Evolutionary conservation across 2,329 filamentous ascomycete species (phyloP), one percentile per base, ranked within the genome.

Genomic region (Fusarium sp.): DNA sequence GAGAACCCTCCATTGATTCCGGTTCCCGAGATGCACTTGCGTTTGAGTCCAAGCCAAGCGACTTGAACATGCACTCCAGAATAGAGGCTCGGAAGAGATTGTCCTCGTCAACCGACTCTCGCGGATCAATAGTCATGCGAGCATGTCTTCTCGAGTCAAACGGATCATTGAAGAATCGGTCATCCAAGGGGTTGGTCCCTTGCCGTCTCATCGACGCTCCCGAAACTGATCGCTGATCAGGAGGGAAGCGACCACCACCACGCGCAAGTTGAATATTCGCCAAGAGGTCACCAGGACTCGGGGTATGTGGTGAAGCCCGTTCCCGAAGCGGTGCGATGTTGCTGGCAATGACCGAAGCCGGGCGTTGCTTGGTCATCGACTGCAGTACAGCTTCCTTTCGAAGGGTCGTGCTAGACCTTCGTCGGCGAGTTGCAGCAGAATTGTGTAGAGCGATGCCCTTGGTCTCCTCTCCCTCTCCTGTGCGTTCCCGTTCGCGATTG

Each of bases 401-500:
- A 25, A 98, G 84, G 31, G 90, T 91, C 52, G 92, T 92, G 64
- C 91, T 94, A 1, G 95, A 94, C 66, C 92, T 90, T 68, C 93
- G 90, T 64, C 92, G 90, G 54, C 91, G 90, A 59, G 90, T 88
- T 13, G 86, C 84, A 81, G 89, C 81, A 79, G 91, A 90, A 77
- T 98, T 99, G 81, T 99, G 97, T 42, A 99, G 86, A 6, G 97
- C 97, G 76, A 99, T 98, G 0, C 97, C 97, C 83, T 98, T 98
- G 3, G 79, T 80, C 20, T 92, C 90, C 69, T 98, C 95, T 77
- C 97, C 94, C 3, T 91, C 89, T 2, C 92, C 93, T 22, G 95
- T 90, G 11, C 95, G 91, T 78, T 98, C 95, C 74, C 93, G 90
- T 79, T 99, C 97, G 18, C 91, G 90, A 38, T 89, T 90, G 78